Percentiles rank a stretch among this genome's conserved stretches.
Evolutionary conservation across 257 asterid genomes (phyloP).

Genomic region (Solanum appendiculatum): DNA sequence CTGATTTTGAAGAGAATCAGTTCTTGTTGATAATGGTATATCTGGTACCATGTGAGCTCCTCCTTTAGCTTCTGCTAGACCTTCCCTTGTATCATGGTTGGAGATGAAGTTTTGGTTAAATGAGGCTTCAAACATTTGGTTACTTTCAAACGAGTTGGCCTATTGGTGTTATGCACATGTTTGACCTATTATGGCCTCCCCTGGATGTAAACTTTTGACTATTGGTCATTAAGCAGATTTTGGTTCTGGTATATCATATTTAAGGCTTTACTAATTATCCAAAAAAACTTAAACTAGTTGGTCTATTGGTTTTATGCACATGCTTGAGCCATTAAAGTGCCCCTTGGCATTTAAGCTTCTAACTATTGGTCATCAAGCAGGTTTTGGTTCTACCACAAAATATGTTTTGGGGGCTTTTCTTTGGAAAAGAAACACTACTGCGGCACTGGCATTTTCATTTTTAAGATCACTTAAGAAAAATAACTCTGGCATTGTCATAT

Average conservation of each 20-base stretch:
- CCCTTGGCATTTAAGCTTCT: neutral
- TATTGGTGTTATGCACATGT: neutral
- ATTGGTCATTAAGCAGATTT: constrained; percentile 2
- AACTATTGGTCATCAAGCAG: neutral
- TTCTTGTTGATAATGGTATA: neutral
- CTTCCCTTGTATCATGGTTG: neutral
- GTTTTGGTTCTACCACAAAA: neutral
- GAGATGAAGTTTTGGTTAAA: neutral
- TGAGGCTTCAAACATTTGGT: neutral
- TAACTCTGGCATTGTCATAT: neutral
- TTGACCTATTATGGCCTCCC: neutral
- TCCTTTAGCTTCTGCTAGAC: neutral
- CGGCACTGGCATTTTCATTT: neutral
- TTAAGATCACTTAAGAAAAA: neutral
- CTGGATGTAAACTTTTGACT: neutral
- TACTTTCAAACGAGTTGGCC: neutral
- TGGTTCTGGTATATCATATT: neutral
- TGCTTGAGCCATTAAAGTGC: neutral
- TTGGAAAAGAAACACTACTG: neutral
- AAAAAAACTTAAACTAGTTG: neutral
- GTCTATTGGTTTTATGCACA: neutral
- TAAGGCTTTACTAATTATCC: neutral
- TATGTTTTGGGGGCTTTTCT: neutral
- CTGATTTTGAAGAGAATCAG: neutral
- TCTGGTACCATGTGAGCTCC: neutral